Percentiles rank a stretch among this genome's conserved stretches.
These are phyloP conservation scores for Nectriaceae sp. DNA, from an alignment of 2,329 filamentous ascomycete genomes.

Conservation along the genomic window DNA sequence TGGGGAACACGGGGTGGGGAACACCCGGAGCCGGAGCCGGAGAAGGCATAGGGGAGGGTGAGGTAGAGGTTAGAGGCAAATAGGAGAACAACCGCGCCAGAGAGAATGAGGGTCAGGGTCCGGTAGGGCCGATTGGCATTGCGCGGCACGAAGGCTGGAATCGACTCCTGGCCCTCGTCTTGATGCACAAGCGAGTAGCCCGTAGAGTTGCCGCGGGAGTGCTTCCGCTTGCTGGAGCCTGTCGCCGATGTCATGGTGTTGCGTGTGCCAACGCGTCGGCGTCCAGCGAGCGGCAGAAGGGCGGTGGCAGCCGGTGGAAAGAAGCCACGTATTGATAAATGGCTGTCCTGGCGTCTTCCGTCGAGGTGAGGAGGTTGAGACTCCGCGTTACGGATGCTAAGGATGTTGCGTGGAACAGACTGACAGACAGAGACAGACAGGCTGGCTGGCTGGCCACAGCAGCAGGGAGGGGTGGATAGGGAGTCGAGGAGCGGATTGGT, in stretches of 20 bases:
- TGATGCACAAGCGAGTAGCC: constrained; percentile 38
- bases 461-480: too few relatives aligned
- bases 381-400: too few relatives aligned
- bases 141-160: constrained; percentile 17
- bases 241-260: constrained; percentile 21
- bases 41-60: constrained; percentile 35
- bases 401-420: too few relatives aligned
- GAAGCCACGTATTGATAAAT: neutral
- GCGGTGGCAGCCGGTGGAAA: neutral
- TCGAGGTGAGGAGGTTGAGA: neutral
- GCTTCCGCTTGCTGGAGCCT: constrained; percentile 13
- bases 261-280: neutral
- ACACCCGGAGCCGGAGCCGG: constrained; percentile 31
- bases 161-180: constrained; percentile 28
- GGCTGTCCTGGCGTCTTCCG: neutral
- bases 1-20: constrained; percentile 51
- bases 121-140: constrained; percentile 31
- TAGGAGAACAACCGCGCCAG: constrained; percentile 38
- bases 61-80: constrained; percentile 39
- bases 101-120: constrained; percentile 33
- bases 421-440: too few relatives aligned
- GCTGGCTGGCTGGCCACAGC: too few relatives aligned
- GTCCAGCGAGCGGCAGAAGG: neutral
- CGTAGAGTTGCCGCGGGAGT: constrained; percentile 12
- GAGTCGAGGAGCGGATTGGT: too few relatives aligned